Base-by-base conservation (phyloP, 352 stramenopile species). In the Phytopythium litorale region DNA sequence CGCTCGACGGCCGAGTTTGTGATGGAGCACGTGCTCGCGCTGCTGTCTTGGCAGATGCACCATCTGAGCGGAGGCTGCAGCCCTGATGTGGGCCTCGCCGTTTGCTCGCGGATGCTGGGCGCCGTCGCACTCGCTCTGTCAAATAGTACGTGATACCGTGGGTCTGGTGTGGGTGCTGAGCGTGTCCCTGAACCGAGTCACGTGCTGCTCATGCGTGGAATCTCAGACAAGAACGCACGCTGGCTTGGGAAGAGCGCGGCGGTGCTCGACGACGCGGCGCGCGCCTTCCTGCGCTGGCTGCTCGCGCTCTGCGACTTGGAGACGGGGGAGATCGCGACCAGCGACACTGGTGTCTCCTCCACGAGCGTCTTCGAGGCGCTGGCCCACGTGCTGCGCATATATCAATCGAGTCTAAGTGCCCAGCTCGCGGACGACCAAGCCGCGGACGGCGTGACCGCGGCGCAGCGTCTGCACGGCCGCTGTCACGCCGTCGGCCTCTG, bases 401-500 rank as follows among this genome's bases (percentile, higher is more conserved):
- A 75, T 15, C 58, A 72, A 1, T 18, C 58, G 58, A 15, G 59
- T 70, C 45, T 67, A 62, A 35, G 7, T 37, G 65, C 70, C 49
- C 62, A 66, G 18, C 56, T 63, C 35, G 43, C 43, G 43, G 57
- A 11, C 32, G 4, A 3, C 21, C 19, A 35, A 1, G 46, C 0
- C 12, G 46, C 19, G 15, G 18, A 48, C n/a, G 46, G 5, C 13
- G 21, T 13, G 1, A 12, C 11, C 25, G 49, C 28, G n/a, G 25
- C 2, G 19, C 21, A 23, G 56, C 7, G 58, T 15, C 49, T 70
- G 18, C 68, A 75, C 35, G 61, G 72, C 33, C 62, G 68, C 13
- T 75, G 62, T 16, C 57, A 58, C 56, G 49, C 60, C 5, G 61
- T 67, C 15, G 68, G 68, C 35, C 60, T 75, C 42, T 75, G 68